Evolutionary conservation across 192 early-diverging fungal species (phyloP), one percentile per base, ranked within the genome.

Genomic region (Umbelopsis isabellina): DNA sequence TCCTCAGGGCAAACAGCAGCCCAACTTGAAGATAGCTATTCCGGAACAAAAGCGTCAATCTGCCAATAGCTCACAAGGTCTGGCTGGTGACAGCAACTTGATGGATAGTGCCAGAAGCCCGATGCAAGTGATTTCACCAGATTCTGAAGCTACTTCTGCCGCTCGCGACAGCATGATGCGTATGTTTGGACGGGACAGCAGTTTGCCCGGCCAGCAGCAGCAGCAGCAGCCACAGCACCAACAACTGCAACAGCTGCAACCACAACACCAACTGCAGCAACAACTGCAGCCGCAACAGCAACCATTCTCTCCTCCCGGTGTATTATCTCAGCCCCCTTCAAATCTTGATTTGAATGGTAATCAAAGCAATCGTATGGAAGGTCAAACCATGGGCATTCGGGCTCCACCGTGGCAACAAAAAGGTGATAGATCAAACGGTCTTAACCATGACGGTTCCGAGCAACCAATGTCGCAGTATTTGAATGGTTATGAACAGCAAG

Each of bases 381-480:
- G 66, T 16, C 65, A 72, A 25, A 68, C 35, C 20, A 27, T 47
- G 22, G 72, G 67, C 33, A 68, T 68, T 49, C 66, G 72, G 0
- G 44, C 72, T 33, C 72, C 72, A 30, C 72, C 72, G 27, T 74
- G 66, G 67, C 72, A 74, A 58, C 68, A 70, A 70, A 23, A 70
- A 33, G 47, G 48, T 48, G 41, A 51, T 53, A 41, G 41, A 30
- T 27, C 13, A 27, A 48, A 70, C 6, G 21, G n/a, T 5, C 33
- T n/a, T 45, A 49, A 21, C 37, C 25, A 33, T 9, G 44, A 25
- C 22, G 30, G 30, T 61, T 4, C 25, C n/a, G 55, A 61, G 18
- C 55, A 37, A 3, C 55, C 55, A 3, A 61, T 61, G 55, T 61
- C 55, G 27, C 55, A 61, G 27, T 61, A 61, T 61, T 16, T 61